Conservation (phyloP, 106 monocot species). For the Dactylorhiza incarnata region DNA sequence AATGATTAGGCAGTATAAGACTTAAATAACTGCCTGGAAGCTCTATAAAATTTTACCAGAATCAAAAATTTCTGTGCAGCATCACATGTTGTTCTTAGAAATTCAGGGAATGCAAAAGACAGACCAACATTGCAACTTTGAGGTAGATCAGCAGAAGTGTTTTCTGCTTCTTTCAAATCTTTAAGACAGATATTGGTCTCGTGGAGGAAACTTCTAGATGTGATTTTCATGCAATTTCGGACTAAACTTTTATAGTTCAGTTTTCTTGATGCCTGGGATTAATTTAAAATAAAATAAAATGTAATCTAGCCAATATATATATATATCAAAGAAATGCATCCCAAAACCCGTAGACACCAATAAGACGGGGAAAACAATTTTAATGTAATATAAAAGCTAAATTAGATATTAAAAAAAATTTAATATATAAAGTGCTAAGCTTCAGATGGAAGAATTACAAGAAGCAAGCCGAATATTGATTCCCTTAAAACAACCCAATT, state of each 20-base stretch:
- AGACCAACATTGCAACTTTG: conserved; percentile 33
- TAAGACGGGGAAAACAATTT: background rate
- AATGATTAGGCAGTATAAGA: background rate
- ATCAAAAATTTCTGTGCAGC: conserved; percentile 49
- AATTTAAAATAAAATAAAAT: background rate
- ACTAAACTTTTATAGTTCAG: conserved; percentile 55
- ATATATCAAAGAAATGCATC: conserved; percentile 2
- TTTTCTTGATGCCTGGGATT: conserved; percentile 60
- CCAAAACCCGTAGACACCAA: background rate
- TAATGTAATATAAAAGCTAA: background rate
- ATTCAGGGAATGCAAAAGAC: conserved; percentile 26
- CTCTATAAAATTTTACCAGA: conserved; percentile 33
- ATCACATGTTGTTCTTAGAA: conserved; percentile 28
- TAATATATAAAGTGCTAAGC: background rate
- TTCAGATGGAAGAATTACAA: conserved; percentile 39
- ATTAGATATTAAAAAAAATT: background rate
- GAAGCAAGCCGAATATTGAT: conserved; percentile 59
- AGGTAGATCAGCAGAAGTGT: conserved; percentile 14
- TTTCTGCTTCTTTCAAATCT: conserved; percentile 18
- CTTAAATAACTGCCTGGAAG: background rate
- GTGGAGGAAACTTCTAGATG: conserved; percentile 28
- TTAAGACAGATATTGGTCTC: conserved; percentile 4
- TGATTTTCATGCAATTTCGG: conserved; percentile 52
- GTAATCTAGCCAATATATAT: background rate
- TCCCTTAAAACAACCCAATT: conserved; percentile 67